Evolutionary conservation across 768 basidiomycete genomes (phyloP).

Genomic region (Lentinus tigrinus): DNA sequence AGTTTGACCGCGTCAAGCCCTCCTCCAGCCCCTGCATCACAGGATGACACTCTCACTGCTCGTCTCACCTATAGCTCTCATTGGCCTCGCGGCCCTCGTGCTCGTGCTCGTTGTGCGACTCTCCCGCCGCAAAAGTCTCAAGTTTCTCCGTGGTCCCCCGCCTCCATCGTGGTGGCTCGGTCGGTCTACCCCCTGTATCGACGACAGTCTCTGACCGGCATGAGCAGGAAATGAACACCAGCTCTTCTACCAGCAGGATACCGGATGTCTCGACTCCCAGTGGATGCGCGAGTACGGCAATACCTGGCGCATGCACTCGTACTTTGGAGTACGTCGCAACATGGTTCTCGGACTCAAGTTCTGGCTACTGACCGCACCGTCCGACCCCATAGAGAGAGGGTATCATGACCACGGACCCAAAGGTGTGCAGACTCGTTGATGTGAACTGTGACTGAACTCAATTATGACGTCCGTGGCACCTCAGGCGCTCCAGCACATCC

Average conservation of each 20-base stretch:
- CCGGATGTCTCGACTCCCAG: conserved; percentile 19
- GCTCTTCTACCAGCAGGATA: conserved; percentile 9
- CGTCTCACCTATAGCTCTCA: not conserved
- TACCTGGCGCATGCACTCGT: conserved; percentile 12
- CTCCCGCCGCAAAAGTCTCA: not conserved
- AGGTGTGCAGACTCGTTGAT: not conserved
- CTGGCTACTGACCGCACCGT: no score
- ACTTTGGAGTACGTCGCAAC: conserved; percentile 21
- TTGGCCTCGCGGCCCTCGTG: not conserved
- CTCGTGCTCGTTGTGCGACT: not conserved
- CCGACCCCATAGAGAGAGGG: not conserved
- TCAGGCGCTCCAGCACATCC: conserved; percentile 25
- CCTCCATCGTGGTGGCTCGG: not conserved
- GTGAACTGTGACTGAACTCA: no score
- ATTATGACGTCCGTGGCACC: not conserved
- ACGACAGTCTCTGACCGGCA: not conserved
- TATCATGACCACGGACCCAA: conserved; percentile 10
- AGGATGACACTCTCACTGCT: no score
- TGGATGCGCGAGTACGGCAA: conserved; percentile 20
- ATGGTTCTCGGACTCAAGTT: no score
- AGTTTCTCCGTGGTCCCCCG: not conserved
- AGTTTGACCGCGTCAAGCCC: no score
- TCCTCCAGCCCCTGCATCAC: no score
- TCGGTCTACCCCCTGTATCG: not conserved
- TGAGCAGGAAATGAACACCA: conserved; percentile 9